phyloP scores from a whole-genome alignment of 2,329 filamentous ascomycete genomes.

The Pseudopyricularia javanii region DNA sequence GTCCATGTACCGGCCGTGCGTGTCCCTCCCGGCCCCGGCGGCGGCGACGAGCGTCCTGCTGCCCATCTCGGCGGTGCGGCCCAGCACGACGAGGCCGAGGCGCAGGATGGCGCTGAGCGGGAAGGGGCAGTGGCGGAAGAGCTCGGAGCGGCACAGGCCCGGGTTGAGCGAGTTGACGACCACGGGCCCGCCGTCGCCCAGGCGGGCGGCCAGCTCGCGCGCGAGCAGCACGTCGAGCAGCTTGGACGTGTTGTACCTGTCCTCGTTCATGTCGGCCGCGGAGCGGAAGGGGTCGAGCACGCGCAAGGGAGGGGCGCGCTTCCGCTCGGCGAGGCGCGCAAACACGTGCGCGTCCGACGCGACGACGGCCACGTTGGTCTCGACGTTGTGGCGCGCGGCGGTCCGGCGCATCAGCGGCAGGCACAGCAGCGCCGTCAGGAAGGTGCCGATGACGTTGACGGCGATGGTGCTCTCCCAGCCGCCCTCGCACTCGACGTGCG shows the following conservation, averaged over 20 bases:
- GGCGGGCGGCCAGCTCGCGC: conserved; percentile 20
- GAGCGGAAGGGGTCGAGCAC: conserved; percentile 21
- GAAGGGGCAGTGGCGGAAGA: conserved; percentile 21
- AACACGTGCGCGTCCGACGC: conserved; percentile 23
- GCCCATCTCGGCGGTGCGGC: conserved; percentile 24
- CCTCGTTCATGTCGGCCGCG: conserved; percentile 11
- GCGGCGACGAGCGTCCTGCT: conserved; percentile 24
- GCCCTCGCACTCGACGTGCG: conserved; percentile 13
- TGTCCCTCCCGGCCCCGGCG: conserved; percentile 21
- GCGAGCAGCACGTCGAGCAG: conserved; percentile 18
- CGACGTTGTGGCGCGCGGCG: conserved; percentile 17
- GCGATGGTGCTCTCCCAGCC: conserved; percentile 29
- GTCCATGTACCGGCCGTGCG: conserved; percentile 27
- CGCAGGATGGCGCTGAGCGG: conserved; percentile 13
- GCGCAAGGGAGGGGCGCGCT: conserved; percentile 7
- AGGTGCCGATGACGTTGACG: conserved; percentile 33
- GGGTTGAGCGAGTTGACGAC: conserved; percentile 26
- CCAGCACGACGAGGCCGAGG: conserved; percentile 13
- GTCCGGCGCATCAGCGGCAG: conserved; percentile 27
- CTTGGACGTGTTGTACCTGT: conserved; percentile 23
- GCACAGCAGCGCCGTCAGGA: conserved; percentile 28
- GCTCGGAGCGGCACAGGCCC: conserved; percentile 25
- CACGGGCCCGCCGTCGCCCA: conserved; percentile 16
- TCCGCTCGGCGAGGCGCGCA: conserved; percentile 19
- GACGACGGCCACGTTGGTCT: conserved; percentile 24